These are phyloP conservation scores for Pythium oligandrum DNA, from an alignment of 352 stramenopile genomes.

Conservation along the genomic window DNA sequence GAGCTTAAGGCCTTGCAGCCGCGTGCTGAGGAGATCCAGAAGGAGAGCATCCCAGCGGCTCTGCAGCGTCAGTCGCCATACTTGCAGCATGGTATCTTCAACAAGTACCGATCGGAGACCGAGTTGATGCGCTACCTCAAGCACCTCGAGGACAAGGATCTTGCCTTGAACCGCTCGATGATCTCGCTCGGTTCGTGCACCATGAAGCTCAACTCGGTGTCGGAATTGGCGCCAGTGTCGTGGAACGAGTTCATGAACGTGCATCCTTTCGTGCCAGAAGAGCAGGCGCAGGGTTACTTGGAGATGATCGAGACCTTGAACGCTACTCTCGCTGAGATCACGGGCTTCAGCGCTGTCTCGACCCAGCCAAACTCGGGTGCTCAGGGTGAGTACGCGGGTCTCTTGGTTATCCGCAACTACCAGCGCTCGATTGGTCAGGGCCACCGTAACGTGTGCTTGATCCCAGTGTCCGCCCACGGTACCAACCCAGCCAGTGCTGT, in stretches of 20 bases:
- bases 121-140: slow-evolving; percentile 97
- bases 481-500: slow-evolving; percentile 97
- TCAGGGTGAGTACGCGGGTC: slow-evolving; percentile 97
- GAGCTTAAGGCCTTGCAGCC: slow-evolving; percentile 52
- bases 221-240: slow-evolving; percentile 96
- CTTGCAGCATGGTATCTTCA: slow-evolving; percentile 96
- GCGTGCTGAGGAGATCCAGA: slow-evolving; percentile 46
- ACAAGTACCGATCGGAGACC: slow-evolving; percentile 96
- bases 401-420: slow-evolving; percentile 97
- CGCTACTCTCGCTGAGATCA: slow-evolving; percentile 96
- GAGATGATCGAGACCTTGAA: slow-evolving; percentile 97
- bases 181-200: slow-evolving; percentile 99
- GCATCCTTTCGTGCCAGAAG: slow-evolving; percentile 95
- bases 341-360: slow-evolving; percentile 96
- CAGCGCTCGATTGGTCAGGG: slow-evolving; percentile 88
- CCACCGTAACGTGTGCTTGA: slow-evolving; percentile 97
- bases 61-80: slow-evolving; percentile 73
- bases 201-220: slow-evolving; percentile 99
- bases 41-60: slow-evolving; percentile 49
- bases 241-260: slow-evolving; percentile 98
- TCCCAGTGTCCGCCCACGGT: slow-evolving; percentile 97
- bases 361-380: slow-evolving; percentile 98
- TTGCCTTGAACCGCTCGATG: slow-evolving; percentile 99
- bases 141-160: slow-evolving; percentile 96
- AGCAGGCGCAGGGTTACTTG: slow-evolving; percentile 95